Conservation (phyloP, 2,329 filamentous ascomycete species). For the Epichloe aotearoae region DNA sequence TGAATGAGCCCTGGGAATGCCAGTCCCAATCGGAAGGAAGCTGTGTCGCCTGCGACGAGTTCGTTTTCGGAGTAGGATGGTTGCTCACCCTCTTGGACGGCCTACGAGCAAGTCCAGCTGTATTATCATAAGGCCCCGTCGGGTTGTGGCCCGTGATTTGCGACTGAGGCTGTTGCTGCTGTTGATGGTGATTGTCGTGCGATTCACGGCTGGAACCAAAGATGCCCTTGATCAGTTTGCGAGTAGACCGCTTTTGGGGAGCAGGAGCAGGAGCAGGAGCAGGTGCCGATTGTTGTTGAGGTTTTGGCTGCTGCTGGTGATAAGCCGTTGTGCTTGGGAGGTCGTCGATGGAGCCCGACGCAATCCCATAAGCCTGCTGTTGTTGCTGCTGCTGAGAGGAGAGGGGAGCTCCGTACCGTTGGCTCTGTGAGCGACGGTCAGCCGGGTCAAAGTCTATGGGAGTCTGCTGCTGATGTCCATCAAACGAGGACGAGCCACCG, state of each 20-base stretch:
- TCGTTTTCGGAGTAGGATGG: conserved; percentile 29
- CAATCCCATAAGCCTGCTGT: neutral
- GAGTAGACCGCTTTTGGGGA: conserved; percentile 35
- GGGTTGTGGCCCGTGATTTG: conserved; percentile 9
- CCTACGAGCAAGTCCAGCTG: conserved; percentile 34
- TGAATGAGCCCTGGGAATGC: conserved; percentile 8
- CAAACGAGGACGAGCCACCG: conserved; percentile 16
- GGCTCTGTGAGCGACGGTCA: conserved; percentile 37
- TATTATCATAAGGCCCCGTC: conserved; percentile 34
- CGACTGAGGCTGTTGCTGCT: conserved; percentile 3
- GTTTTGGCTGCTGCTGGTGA: conserved; percentile 19
- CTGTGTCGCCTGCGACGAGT: conserved; percentile 15
- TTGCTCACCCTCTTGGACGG: conserved; percentile 46
- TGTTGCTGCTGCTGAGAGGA: too few species aligned
- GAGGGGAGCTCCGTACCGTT: conserved; percentile 28
- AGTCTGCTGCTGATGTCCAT: conserved; percentile 20
- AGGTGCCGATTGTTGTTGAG: conserved; percentile 20
- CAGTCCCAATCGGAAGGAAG: conserved; percentile 10
- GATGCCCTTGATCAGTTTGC: conserved; percentile 42
- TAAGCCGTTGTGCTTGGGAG: conserved; percentile 9
- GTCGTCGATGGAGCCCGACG: conserved; percentile 14
- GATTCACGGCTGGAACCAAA: conserved; percentile 25
- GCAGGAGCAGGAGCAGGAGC: conserved; percentile 12
- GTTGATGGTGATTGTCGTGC: conserved; percentile 12
- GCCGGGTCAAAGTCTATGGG: conserved; percentile 28